phyloP scores from a whole-genome alignment of 139 green algal genomes.

The Asterochloris erici region DNA sequence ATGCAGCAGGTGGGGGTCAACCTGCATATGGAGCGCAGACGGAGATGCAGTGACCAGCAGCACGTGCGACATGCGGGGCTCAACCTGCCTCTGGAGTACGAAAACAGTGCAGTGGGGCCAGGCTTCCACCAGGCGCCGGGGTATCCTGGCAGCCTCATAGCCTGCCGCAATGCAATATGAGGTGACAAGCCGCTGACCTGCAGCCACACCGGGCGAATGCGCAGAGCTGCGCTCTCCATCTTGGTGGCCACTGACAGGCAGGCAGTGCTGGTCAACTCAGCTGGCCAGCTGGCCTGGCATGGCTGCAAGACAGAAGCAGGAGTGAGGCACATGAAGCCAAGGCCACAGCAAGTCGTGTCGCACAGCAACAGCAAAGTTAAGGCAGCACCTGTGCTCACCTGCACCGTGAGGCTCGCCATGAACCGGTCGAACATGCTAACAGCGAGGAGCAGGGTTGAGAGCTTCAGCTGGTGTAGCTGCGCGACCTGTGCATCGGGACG shows the following conservation, averaged over 20 bases:
- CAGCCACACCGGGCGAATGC: neutral
- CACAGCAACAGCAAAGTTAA: neutral
- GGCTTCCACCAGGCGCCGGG: neutral
- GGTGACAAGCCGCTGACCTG: neutral
- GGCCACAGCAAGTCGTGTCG: neutral
- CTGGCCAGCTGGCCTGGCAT: neutral
- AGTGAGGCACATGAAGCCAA: neutral
- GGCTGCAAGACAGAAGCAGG: neutral
- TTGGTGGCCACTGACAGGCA: conserved; percentile 21
- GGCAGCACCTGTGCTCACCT: neutral
- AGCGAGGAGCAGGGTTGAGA: no score
- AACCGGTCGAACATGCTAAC: neutral
- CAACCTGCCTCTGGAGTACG: neutral
- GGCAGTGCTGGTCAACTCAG: conserved; percentile 3
- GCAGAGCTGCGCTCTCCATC: conserved; percentile 6
- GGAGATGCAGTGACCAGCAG: neutral
- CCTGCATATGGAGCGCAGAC: neutral
- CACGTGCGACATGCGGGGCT: neutral
- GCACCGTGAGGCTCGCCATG: neutral
- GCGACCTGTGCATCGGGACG: neutral
- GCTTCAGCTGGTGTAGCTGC: neutral
- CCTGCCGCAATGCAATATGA: no score
- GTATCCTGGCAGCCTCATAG: neutral
- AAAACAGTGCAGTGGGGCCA: neutral
- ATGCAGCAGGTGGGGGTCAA: no score